These are phyloP conservation scores for Candida mattraensis DNA, from an alignment of 805 yeast species.

Conservation along the genomic window DNA sequence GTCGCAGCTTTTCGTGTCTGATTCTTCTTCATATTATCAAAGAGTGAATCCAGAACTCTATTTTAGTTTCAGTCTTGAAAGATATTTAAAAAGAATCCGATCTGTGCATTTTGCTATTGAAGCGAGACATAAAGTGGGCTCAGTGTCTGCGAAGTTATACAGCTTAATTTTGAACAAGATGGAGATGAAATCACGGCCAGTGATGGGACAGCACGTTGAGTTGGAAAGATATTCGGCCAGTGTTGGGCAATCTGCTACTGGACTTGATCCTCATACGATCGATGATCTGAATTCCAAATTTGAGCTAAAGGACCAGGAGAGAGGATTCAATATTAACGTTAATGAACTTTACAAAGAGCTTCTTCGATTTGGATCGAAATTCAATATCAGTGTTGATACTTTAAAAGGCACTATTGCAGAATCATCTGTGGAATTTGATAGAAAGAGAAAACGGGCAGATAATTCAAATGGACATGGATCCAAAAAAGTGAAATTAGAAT, in stretches of 20 bases:
- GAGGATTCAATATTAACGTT: conserved; percentile 40
- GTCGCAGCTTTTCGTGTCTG: conserved; percentile 12
- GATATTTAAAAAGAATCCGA: conserved; percentile 69
- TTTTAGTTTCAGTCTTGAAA: conserved; percentile 59
- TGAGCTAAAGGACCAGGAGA: conserved; percentile 37
- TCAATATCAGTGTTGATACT: conserved; percentile 38
- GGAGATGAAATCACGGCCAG: conserved; percentile 54
- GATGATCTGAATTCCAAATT: conserved; percentile 26
- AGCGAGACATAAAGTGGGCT: conserved; percentile 69
- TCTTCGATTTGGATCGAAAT: conserved; percentile 31
- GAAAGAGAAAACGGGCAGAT: conserved; percentile 13
- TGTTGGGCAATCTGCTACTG: conserved; percentile 33
- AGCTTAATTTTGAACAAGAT: conserved; percentile 52
- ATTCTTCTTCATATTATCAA: conserved; percentile 24
- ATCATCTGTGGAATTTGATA: conserved; percentile 32
- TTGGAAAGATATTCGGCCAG: conserved; percentile 31
- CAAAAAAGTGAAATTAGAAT: conserved; percentile 31
- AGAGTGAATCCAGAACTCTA: conserved; percentile 51
- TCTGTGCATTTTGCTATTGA: conserved; percentile 60
- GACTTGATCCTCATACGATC: conserved; percentile 32
- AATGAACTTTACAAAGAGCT: conserved; percentile 39
- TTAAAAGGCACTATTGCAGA: conserved; percentile 35
- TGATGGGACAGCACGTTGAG: conserved; percentile 18
- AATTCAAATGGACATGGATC: conserved; percentile 9
- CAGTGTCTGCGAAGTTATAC: conserved; percentile 64